Evolutionary conservation across 192 early-diverging fungal genomes (phyloP).

Genomic region (Backusella westeae): DNA sequence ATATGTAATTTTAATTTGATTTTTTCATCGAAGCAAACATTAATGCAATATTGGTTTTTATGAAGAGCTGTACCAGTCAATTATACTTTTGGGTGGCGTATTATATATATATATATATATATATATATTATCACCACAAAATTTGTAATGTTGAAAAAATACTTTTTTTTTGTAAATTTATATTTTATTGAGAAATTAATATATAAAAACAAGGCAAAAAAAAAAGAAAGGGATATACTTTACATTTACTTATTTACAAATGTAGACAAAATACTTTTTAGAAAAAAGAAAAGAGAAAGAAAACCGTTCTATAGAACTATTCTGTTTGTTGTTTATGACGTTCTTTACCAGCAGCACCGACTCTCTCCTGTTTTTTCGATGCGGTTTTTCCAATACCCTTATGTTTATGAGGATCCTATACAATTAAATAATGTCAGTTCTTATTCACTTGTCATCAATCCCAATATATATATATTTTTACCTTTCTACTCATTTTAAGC

Average conservation of each 20-base stretch:
- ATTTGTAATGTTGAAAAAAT: too few relatives aligned
- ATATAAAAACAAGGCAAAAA: not conserved
- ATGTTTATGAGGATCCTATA: conserved; percentile 34
- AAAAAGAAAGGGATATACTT: not conserved
- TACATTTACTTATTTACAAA: not conserved
- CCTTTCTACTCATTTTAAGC: conserved; percentile 74
- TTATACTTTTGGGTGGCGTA: too few relatives aligned
- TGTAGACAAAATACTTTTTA: not conserved
- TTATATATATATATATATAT: too few relatives aligned
- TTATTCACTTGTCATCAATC: too few relatives aligned
- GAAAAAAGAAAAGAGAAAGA: not conserved
- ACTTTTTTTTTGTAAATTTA: not conserved
- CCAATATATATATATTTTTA: conserved; percentile 10
- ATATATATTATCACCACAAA: too few relatives aligned
- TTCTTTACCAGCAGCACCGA: conserved; percentile 23
- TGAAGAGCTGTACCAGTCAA: too few relatives aligned
- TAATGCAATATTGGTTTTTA: too few relatives aligned
- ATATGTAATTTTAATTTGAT: too few relatives aligned
- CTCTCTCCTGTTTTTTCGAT: conserved; percentile 35
- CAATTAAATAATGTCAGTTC: too few relatives aligned
- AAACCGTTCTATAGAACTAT: conserved; percentile 1
- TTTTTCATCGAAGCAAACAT: too few relatives aligned
- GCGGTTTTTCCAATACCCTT: conserved; percentile 20
- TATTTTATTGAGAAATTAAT: not conserved
- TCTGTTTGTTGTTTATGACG: not conserved